These are phyloP conservation scores for Calonectria hongkongensis DNA, from an alignment of 2,329 filamentous ascomycete genomes.

Conservation along the genomic window DNA sequence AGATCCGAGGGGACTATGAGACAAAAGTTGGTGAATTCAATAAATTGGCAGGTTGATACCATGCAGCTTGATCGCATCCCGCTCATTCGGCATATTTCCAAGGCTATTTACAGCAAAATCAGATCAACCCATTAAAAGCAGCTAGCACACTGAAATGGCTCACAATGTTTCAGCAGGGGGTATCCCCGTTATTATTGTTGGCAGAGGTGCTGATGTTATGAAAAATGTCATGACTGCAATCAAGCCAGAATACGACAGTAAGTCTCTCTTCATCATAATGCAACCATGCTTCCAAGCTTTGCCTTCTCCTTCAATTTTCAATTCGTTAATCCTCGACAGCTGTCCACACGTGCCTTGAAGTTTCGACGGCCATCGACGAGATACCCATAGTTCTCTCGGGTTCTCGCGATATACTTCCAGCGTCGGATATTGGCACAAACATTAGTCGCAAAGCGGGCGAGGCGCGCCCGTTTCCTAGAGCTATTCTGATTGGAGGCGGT, in stretches of 20 bases:
- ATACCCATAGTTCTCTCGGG: slow-evolving; percentile 1
- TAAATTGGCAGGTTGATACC: too few relatives aligned
- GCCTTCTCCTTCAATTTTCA: not conserved
- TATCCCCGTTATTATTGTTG: slow-evolving; percentile 1
- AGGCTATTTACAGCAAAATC: too few relatives aligned
- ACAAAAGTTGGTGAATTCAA: too few relatives aligned
- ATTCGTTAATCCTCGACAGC: not conserved
- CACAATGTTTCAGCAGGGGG: not conserved
- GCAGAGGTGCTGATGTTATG: not conserved
- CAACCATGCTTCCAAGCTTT: fast-evolving
- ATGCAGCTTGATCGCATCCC: too few relatives aligned
- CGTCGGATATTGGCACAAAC: slow-evolving; percentile 2
- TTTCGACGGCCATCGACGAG: not conserved
- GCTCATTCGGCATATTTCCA: too few relatives aligned
- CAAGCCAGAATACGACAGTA: slow-evolving; percentile 15
- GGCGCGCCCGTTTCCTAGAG: not conserved
- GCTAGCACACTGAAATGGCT: not conserved
- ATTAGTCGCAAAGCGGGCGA: not conserved
- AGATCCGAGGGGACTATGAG: too few relatives aligned
- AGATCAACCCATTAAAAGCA: too few relatives aligned
- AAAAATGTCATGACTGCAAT: not conserved
- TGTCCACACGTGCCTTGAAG: not conserved
- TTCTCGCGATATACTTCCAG: not conserved
- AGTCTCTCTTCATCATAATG: not conserved
- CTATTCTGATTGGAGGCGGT: not conserved